Evolutionary conservation across 202 grass and related monocot species (phyloP).

Genomic region (Tripidium arundinaceum): DNA sequence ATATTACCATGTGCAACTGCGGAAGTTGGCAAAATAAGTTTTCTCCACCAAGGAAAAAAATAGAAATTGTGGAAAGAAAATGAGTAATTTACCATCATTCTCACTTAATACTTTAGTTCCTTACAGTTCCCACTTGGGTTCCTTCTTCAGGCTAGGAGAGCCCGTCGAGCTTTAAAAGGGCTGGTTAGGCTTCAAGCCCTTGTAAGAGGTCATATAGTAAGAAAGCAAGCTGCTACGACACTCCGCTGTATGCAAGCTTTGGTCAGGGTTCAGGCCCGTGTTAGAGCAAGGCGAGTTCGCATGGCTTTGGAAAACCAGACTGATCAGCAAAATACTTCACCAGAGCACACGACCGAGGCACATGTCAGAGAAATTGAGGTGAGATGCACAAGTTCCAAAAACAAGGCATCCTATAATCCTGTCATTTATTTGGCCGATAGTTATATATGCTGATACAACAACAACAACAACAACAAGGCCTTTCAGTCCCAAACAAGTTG

Average conservation of each 20-base stretch:
- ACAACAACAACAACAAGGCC: too few species aligned
- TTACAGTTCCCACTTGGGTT: background rate
- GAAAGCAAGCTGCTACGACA: constrained; percentile 94
- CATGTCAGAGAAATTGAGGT: constrained; percentile 82
- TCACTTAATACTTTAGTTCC: background rate
- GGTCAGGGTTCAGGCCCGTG: constrained; percentile 88
- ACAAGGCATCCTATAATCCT: constrained; percentile 1
- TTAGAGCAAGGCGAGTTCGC: constrained; percentile 84
- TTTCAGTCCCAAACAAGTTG: too few species aligned
- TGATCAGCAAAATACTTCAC: constrained; percentile 48
- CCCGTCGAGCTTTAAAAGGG: constrained; percentile 83
- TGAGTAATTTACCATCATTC: background rate
- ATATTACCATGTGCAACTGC: background rate
- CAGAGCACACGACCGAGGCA: constrained; percentile 49
- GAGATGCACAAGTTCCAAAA: constrained; percentile 5
- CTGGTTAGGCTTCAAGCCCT: constrained; percentile 94
- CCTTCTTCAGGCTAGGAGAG: constrained; percentile 84
- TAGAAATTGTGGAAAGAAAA: background rate
- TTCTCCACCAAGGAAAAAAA: background rate
- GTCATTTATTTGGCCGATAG: background rate
- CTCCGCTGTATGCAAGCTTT: constrained; percentile 95
- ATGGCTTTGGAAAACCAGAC: constrained; percentile 82
- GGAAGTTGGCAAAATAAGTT: background rate
- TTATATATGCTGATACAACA: too few species aligned
- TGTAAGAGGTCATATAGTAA: constrained; percentile 89